Base-by-base conservation (phyloP, 192 early-diverging fungal genomes). In the Linnemannia zychae region DNA sequence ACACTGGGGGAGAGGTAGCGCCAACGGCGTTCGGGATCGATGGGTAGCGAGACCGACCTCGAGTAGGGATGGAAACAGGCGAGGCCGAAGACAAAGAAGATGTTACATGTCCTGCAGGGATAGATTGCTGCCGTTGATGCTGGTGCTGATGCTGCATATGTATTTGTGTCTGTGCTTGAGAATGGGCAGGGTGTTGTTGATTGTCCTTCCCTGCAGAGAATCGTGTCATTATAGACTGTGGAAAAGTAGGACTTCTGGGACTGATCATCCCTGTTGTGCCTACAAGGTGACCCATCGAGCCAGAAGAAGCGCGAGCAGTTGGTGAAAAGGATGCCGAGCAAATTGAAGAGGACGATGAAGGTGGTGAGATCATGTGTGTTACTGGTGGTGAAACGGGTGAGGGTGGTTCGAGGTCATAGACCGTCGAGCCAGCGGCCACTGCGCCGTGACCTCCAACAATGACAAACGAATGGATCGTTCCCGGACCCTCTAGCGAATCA, bases 401-500 rank as follows among this genome's bases (percentile, higher is more conserved):
- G n/a, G 60, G 31, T 17, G 57, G 71, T 3, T 81, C 73, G 16
- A 63, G 12, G 18, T 81, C 79, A 57, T 75, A 75, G 4, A 75
- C 40, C 0, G 73, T 75, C 24, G 67, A 9, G 20, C 73, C 79
- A 71, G 79, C 18, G 46, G 78, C 71, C 18, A 74, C 66, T 24
- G 57, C 72, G 3, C 73, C 72, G 1, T 75, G 67, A 6, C 79
- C 79, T 7, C 79, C 79, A 40, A 81, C 73, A 71, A 81, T 81
- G 2, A 81, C 63, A 52, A 81, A 81, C 17, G 79, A 81, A 4
- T 65, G 78, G 13, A 67, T 11, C 36, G 49, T 17, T 15, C 70
- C 34, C 2, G 52, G 63, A 7, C 71, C 49, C 22, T 18, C 38
- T 18, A 33, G 66, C 28, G 24, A 63, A n/a, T 28, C 11, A 31